Evolutionary conservation across 345 rosid species (phyloP).

Genomic region (Pistacia integerrima): DNA sequence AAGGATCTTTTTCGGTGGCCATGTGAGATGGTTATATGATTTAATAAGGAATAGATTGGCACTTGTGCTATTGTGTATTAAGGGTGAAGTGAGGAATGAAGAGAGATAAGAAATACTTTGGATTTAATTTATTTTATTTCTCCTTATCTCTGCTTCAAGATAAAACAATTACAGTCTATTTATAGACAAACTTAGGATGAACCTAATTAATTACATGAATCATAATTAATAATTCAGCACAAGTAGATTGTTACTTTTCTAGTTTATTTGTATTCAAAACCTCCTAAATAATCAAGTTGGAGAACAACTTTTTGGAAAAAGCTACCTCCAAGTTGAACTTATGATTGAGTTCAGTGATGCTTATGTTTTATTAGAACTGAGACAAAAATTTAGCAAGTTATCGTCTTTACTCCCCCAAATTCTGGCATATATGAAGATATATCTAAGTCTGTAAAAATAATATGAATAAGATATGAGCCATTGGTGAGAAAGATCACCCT

Average conservation of each 20-base stretch:
- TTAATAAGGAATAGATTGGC: too few relatives aligned
- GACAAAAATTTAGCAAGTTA: neutral
- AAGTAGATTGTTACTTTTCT: neutral
- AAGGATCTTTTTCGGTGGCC: too few relatives aligned
- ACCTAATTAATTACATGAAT: too few relatives aligned
- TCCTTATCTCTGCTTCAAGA: too few relatives aligned
- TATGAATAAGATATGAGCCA: conserved; percentile 11
- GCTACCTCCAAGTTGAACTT: neutral
- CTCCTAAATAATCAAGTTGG: neutral
- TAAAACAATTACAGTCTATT: too few relatives aligned
- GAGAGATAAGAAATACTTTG: too few relatives aligned
- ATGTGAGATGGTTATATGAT: too few relatives aligned
- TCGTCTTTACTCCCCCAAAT: neutral
- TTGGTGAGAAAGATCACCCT: conserved; percentile 46
- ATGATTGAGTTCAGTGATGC: neutral
- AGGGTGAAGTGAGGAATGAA: too few relatives aligned
- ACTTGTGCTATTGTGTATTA: too few relatives aligned
- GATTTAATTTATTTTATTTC: too few relatives aligned
- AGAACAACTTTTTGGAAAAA: neutral
- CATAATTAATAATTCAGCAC: neutral
- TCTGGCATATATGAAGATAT: neutral
- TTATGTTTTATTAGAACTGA: neutral
- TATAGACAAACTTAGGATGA: too few relatives aligned
- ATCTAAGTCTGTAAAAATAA: neutral
- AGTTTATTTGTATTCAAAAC: neutral